Evolutionary conservation across 1,139 yeast species (phyloP), one percentile per base, ranked within the genome.

Genomic region (Candida buenavistaensis): DNA sequence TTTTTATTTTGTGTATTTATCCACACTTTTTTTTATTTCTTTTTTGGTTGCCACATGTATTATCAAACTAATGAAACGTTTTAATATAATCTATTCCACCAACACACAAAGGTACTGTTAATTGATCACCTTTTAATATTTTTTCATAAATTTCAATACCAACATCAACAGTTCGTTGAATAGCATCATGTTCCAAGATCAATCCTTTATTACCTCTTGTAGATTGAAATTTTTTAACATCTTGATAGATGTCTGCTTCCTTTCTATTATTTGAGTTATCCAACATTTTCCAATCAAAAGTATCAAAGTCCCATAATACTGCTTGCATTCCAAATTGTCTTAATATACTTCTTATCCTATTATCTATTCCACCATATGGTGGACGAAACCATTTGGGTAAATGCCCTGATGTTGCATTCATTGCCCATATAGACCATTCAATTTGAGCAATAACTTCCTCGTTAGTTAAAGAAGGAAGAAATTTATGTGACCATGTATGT

Each of bases 371-470:
- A 1, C 97, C 97, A 57, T 87, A 90, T 0, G 98, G 98, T 0
- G 98, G 98, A 43, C 98, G 72, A 57, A 86, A 90, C 84, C 92
- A 92, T 51, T 83, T 82, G 10, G 97, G 97, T n/a, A 86, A 57
- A 50, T 89, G 92, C 14, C 81, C 71, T 0, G 88, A 85, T 0
- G 97, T 89, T 3, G 97, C 96, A 61, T 92, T 89, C 94, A 89
- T 87, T 5, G 97, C 96, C 97, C 97, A 90, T 24, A 89, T 80
- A 2, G 95, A 83, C 98, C 97, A 90, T 60, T 90, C 82, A 30
- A 90, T 64, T 56, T 90, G 96, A 0, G 97, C 96, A 40, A 85
- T 80, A 14, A 90, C 78, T 43, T 87, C 76, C 57, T 87, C 92
- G 54, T 88, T 88, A 12, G 78, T 59, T 39, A 90, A 66, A 1